Conservation (phyloP, 176 grass and related monocot species). For the Chrysopogon serrulatus region DNA sequence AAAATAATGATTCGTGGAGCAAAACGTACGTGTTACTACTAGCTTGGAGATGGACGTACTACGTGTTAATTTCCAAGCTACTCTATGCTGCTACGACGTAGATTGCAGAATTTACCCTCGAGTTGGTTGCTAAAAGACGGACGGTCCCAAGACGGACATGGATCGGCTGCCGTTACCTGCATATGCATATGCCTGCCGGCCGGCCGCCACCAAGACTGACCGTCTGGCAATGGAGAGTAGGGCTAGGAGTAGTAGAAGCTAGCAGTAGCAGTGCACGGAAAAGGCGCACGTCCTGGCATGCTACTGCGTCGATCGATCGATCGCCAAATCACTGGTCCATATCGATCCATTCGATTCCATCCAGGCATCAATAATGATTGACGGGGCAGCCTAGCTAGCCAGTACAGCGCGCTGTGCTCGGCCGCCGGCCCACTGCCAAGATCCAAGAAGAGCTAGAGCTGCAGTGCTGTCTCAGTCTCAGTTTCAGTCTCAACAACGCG, state of each 20-base stretch:
- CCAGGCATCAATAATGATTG: constrained; percentile 52
- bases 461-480: background rate
- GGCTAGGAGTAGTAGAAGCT: background rate
- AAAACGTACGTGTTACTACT: too few relatives aligned
- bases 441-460: background rate
- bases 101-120: background rate
- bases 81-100: too few relatives aligned
- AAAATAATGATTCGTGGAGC: too few relatives aligned
- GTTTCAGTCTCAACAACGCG: background rate
- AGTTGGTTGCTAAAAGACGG: constrained; percentile 38
- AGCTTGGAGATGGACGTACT: too few relatives aligned
- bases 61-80: too few relatives aligned
- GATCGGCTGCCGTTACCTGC: background rate
- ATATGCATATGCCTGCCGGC: constrained; percentile 20
- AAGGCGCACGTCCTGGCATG: background rate
- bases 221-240: background rate
- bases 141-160: constrained; percentile 32
- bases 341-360: too few relatives aligned
- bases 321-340: constrained; percentile 31
- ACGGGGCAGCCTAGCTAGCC: background rate
- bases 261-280: background rate
- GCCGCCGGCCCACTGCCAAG: background rate
- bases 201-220: background rate
- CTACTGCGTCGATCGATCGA: background rate
- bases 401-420: background rate